Percentiles rank a stretch among this genome's conserved stretches.
Conservation (phyloP, 2,329 filamentous ascomycete genomes). For the Metarhizium guizhouense region DNA sequence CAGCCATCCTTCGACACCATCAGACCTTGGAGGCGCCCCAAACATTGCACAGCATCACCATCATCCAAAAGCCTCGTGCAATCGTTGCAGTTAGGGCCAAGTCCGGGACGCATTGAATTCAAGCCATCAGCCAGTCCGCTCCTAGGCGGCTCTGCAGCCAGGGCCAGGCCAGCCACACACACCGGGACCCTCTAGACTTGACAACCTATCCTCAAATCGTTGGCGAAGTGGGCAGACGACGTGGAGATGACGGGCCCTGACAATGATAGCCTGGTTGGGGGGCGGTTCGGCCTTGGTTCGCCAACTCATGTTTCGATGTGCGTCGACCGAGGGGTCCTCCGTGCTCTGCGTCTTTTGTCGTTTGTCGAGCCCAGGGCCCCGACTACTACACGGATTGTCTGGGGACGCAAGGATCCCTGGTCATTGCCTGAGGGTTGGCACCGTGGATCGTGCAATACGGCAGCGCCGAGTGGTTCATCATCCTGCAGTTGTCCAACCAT, state of each 20-base stretch:
- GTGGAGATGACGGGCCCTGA: neutral
- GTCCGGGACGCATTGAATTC: neutral
- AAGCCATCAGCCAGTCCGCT: neutral
- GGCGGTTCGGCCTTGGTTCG: too few relatives aligned
- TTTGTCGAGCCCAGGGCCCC: neutral
- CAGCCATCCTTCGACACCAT: too few relatives aligned
- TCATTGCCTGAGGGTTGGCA: neutral
- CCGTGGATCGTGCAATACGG: neutral
- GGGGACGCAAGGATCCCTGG: neutral
- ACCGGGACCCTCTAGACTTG: neutral
- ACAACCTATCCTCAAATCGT: too few relatives aligned
- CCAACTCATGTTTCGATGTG: neutral
- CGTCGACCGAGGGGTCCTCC: neutral
- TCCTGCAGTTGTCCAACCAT: neutral
- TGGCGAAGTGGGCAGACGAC: neutral
- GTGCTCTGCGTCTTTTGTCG: too few relatives aligned
- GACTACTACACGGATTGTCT: neutral
- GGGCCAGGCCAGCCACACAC: neutral
- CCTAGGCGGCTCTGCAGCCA: neutral
- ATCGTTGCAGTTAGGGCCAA: neutral
- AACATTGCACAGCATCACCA: neutral
- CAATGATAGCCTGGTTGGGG: too few relatives aligned
- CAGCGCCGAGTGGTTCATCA: neutral
- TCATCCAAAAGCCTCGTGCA: neutral
- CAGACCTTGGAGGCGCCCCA: too few relatives aligned